Evolutionary conservation across 768 basidiomycete species (phyloP), one percentile per base, ranked within the genome.

Genomic region (Plicaturopsis crispa): DNA sequence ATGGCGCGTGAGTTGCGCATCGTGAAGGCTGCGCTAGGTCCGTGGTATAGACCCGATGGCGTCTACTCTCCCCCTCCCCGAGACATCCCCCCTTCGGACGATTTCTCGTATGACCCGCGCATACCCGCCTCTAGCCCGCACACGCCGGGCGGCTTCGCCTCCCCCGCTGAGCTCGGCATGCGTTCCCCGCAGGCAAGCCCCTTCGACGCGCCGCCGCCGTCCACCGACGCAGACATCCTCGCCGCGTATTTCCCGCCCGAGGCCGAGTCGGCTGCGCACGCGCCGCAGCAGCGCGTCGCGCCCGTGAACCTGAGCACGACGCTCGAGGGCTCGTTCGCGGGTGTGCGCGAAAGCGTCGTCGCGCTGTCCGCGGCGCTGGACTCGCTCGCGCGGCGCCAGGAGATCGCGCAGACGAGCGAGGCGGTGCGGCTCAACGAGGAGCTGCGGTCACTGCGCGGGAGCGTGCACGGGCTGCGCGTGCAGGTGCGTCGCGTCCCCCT

Each of bases 401-500:
- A 84, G 33, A 74, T 86, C 47, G 73, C 76, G 28, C 57, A 83
- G 36, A 69, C 75, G 16, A 82, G 84, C 46, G 86, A 90, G 56
- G 73, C 73, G 33, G 66, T 84, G 51, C 65, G 84, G 44, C 59
- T 81, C 42, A 78, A 75, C 31, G 86, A 90, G 47, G 86, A 90
- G 53, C 66, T 85, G 22, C 73, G 76, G 48, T 75, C 78, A 16
- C 50, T 90, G 35, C 70, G 80, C 36, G 80, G 72, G 17, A 75
- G 69, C 36, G 65, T 88, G 31, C 82, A 88, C 45, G 86, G 85
- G 2, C 55, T 90, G 33, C 68, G 86, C 39, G 82, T 89, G 69
- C 86, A 88, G 73, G 79, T 85, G 40, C 10, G 71, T 59, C 19
- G 18, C 10, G 30, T 14, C 31, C 30, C 37, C 19, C 23, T 24